Evolutionary conservation across 331 rosid species (phyloP), one percentile per base, ranked within the genome.

Genomic region (Rosa hybrid): DNA sequence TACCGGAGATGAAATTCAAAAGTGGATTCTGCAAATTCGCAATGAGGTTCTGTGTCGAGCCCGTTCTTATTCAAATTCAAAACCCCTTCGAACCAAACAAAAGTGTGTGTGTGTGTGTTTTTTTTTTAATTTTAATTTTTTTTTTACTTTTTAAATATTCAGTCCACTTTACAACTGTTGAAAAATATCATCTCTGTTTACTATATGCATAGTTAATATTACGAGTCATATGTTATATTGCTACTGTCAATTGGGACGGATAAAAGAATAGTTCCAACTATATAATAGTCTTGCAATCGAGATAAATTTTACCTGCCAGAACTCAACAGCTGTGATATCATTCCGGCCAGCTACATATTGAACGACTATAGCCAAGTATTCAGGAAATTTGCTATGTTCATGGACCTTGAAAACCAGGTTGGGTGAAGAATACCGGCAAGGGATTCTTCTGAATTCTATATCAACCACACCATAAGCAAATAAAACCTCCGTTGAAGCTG

Each of bases 401-500:
- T 90, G 85, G 53, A 95, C 88, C 90, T 85, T 88, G 44, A 84
- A 3, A 64, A 82, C 71, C 62, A 92, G 8, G 46, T 88, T 86
- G 76, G 77, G 16, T 72, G 84, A 80, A 20, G 84, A 27, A 80
- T 82, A 95, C 54, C 12, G 82, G 68, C 99, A 95, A 4, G 99
- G 78, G 12, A 93, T 63, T 81, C 99, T 89, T 81, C 79, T 89
- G 90, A 77, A 95, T 81, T 95, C 97, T 0, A 95, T 84, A 10
- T 95, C 99, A 14, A 95, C 90, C 30, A 93, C 98, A 23, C 99
- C 97, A 71, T 70, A 79, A 76, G 92, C 88, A 79, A 91, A 88
- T 56, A 95, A 78, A 78, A 83, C 75, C 3, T 20, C 73, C 64
- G n/a, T 20, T 20, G 63, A 34, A 17, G 86, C 87, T 41, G 90